Base-by-base conservation (phyloP, 192 early-diverging fungal genomes). In the Piromyces sp. region DNA sequence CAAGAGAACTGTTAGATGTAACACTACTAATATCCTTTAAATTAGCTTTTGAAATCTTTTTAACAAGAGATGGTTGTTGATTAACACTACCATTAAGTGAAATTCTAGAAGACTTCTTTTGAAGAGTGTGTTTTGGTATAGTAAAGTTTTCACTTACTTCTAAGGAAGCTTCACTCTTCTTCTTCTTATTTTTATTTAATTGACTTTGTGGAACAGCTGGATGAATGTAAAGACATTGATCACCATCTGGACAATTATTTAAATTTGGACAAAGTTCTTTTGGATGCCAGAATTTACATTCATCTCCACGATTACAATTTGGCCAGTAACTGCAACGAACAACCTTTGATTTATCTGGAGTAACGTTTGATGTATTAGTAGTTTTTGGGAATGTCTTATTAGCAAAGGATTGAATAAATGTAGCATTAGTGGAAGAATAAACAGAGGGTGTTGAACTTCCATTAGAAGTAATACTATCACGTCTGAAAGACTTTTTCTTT, bases 231-330 rank as follows among this genome's bases (percentile, higher is more conserved):
- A 81, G 81, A 29, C 81, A 81, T 37, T 81, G 26, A 79, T 81
- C 81, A 37, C 29, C 30, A 79, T 81, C 51, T 30, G 81, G 81
- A 79, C 81, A 81, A 79, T 81, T 81, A 22, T n/a, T 40, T 79
- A 40, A 81, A 28, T 81, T 40, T 30, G 81, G 81, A 37, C 81
- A 81, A 37, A 81, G 81, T 79, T 81, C 81, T 58, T 78, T 79
- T 33, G 81, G 81, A 37, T 81, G 81, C 81, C 81, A 81, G 81
- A 81, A 81, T 81, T 79, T 30, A 79, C 81, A 81, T 33, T 81
- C 30, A 17, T 40, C 58, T 5, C 81, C 81, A 30, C 79, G 38
- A 40, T 81, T 81, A 79, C 81, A 81, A 40, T 81, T 40, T 37
- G 81, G 81, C 81, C 81, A 81, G 36, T 81, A 81, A 14, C 26